Conservation (phyloP, 2,329 filamentous ascomycete species). For the Fusarium avenaceum region DNA sequence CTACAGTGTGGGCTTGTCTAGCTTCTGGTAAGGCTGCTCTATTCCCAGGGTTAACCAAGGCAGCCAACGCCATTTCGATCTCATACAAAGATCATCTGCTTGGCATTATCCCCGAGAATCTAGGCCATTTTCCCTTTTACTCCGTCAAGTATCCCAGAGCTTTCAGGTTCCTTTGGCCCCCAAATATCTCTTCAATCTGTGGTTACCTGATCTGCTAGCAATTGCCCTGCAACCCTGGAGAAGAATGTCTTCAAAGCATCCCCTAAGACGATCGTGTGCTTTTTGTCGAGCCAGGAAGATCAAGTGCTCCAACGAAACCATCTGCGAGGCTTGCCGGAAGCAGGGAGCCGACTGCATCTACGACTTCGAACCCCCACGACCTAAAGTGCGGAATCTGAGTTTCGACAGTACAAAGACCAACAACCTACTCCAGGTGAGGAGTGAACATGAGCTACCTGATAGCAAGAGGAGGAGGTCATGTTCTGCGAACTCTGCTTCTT, state of each 20-base stretch:
- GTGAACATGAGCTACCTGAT: constrained; percentile 28
- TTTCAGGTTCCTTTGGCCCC: constrained; percentile 11
- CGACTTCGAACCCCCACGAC: constrained; percentile 53
- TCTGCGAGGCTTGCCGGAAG: constrained; percentile 55
- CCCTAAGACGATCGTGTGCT: constrained; percentile 53
- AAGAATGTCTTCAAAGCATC: constrained; percentile 52
- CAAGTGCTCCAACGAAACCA: constrained; percentile 56
- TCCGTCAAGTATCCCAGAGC: background rate
- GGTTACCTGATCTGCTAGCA: constrained; percentile 8
- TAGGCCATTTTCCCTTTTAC: constrained; percentile 2
- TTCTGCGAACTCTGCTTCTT: constrained; percentile 45
- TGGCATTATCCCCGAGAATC: constrained; percentile 12
- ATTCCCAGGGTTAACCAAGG: constrained; percentile 30
- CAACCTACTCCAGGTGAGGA: constrained; percentile 31
- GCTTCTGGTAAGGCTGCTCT: constrained; percentile 33
- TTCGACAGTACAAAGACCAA: constrained; percentile 45
- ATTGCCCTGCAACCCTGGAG: constrained; percentile 7
- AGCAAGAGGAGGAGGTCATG: constrained; percentile 47
- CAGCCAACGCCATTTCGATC: constrained; percentile 32
- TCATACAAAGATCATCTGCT: constrained; percentile 33
- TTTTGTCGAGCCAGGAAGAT: constrained; percentile 57
- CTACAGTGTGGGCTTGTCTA: constrained; percentile 29
- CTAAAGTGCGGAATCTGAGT: constrained; percentile 49
- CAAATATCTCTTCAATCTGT: constrained; percentile 13
- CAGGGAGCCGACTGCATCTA: constrained; percentile 57